Evolutionary conservation across 2,329 filamentous ascomycete genomes (phyloP), one percentile per base, ranked within the genome.

Genomic region (Cladosporium halotolerans): DNA sequence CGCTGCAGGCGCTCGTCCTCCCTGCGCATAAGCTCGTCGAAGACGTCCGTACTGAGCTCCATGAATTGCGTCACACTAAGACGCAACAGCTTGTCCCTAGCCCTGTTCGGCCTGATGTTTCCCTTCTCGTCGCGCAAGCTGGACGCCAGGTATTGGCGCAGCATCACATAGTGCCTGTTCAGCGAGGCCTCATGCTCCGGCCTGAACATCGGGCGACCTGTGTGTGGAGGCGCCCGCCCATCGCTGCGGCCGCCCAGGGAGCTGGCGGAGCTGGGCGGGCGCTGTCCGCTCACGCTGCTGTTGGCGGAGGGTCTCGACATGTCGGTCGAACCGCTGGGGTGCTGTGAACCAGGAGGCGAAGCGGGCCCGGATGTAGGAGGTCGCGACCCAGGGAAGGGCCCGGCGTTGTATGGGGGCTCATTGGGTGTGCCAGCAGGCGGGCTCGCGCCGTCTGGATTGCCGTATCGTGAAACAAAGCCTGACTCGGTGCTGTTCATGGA

Each of bases 11-110:
- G 71, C 48, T 77, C 78, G 60, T 87, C 81, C 70, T 97, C 91
- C 59, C 93, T 83, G 55, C 93, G 85, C 61, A 95, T 79, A 60
- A 97, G 78, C 73, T 99, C 93, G 71, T 99, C 93, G 72, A 88
- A 97, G 39, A 99, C 92, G 73, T 99, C 93, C 54, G 92, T 97
- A 72, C 91, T 96, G 58, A 99, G 80, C 73, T 99, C 93, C 71
- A 95, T 89, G 70, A 99, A 97, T 70, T 99, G 93, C 28, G 95
- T 89, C 1, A 86, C 78, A 1, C 91, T 96, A 48, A 99, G 79
- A 55, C 92, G 84, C 56, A 96, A 79, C 54, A 97, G 79, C 77
- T 99, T 99, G 72, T 97, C 93, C 65, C 91, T 85, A 53, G 93
- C 93, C 72, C 91, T 86, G 72, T 95, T 96, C 28, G 89, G 85